These are phyloP conservation scores for Metarhizium rileyi DNA, from an alignment of 2,329 filamentous ascomycete species.

Conservation along the genomic window DNA sequence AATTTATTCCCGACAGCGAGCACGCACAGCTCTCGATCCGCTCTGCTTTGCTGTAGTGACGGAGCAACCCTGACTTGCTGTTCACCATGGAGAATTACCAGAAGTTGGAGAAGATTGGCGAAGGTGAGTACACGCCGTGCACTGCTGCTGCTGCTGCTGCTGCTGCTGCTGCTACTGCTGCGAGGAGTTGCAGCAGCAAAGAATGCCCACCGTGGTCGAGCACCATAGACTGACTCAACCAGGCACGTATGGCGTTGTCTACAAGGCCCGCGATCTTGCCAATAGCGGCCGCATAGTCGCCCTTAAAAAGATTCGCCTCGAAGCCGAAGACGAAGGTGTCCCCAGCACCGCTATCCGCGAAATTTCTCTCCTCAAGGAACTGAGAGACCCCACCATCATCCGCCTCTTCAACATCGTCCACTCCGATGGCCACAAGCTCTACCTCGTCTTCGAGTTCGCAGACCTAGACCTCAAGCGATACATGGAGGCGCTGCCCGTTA, in stretches of 20 bases:
- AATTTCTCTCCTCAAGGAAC: constrained; percentile 88
- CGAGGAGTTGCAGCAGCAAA: background rate
- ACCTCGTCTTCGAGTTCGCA: constrained; percentile 86
- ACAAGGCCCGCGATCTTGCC: constrained; percentile 82
- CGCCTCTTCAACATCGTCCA: constrained; percentile 86
- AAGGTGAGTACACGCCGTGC: constrained; percentile 51
- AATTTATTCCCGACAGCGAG: background rate
- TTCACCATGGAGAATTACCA: constrained; percentile 85
- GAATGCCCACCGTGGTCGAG: background rate
- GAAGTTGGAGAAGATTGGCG: constrained; percentile 92
- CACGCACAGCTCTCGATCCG: background rate
- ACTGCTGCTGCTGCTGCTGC: background rate
- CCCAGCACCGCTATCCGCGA: constrained; percentile 89
- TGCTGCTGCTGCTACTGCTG: background rate
- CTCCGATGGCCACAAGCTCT: constrained; percentile 88
- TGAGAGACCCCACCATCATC: constrained; percentile 87
- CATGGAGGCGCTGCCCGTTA: constrained; percentile 82
- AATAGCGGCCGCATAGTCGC: constrained; percentile 80
- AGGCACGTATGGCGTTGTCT: constrained; percentile 94
- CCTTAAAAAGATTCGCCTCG: constrained; percentile 89
- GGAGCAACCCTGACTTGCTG: background rate
- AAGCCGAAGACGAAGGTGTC: constrained; percentile 89
- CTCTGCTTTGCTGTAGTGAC: background rate
- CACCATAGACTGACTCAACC: background rate
- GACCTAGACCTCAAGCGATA: constrained; percentile 92